These are phyloP conservation scores for Xylaria polymorpha DNA, from an alignment of 2,329 filamentous ascomycete genomes.

Conservation along the genomic window DNA sequence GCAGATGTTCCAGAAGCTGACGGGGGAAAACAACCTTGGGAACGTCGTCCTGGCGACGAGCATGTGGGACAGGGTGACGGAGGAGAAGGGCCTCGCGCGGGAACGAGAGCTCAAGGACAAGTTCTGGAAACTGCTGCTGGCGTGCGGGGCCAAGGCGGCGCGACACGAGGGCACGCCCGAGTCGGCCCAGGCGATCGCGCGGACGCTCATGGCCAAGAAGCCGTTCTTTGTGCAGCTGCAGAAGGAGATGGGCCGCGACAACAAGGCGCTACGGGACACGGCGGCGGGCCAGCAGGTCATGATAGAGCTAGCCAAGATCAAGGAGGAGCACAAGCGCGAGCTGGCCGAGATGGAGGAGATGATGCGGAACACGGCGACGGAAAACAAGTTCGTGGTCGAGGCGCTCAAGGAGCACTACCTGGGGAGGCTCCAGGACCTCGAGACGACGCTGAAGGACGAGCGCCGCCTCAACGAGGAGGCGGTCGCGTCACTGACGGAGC, in stretches of 20 bases:
- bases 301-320: conserved; percentile 65
- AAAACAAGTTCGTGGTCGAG: conserved; percentile 43
- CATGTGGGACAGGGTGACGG: conserved; percentile 55
- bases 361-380: conserved; percentile 43
- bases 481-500: conserved; percentile 42
- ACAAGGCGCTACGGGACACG: conserved; percentile 61
- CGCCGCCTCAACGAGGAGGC: conserved; percentile 46
- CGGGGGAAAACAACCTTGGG: conserved; percentile 54
- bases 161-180: conserved; percentile 43
- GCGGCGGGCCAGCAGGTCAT: conserved; percentile 65
- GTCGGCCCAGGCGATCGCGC: conserved; percentile 42
- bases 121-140: conserved; percentile 54
- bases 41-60: conserved; percentile 58
- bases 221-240: conserved; percentile 75
- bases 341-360: conserved; percentile 65
- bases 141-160: conserved; percentile 47
- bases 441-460: conserved; percentile 46
- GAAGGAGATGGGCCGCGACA: conserved; percentile 70
- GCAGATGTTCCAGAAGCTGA: conserved; percentile 58
- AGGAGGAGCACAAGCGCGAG: conserved; percentile 70
- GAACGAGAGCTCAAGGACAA: conserved; percentile 52
- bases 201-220: conserved; percentile 64
- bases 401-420: conserved; percentile 48
- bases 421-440: conserved; percentile 41
- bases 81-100: conserved; percentile 42